Conservation (phyloP, 2,329 filamentous ascomycete species). For the Chrysosporium keratinophilum region DNA sequence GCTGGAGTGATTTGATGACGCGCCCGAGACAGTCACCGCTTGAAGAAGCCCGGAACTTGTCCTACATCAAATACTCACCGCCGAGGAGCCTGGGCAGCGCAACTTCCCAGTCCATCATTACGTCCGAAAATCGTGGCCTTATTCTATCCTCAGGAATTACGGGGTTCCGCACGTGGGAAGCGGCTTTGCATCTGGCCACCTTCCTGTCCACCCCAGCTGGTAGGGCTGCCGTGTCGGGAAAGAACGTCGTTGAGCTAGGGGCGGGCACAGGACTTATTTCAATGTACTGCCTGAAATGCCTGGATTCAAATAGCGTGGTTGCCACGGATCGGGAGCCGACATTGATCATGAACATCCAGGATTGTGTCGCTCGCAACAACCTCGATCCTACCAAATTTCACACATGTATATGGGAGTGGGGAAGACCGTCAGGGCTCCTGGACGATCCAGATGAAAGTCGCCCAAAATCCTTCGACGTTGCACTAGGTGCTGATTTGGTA, state of each 20-base stretch:
- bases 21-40: slow-evolving; percentile 54
- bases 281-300: slow-evolving; percentile 51
- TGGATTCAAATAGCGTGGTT: slow-evolving; percentile 45
- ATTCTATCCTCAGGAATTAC: slow-evolving; percentile 52
- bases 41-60: slow-evolving; percentile 57
- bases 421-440: slow-evolving; percentile 22
- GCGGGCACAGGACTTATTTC: slow-evolving; percentile 58
- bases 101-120: slow-evolving; percentile 24
- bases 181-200: slow-evolving; percentile 52
- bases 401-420: slow-evolving; percentile 37
- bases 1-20: slow-evolving; percentile 55
- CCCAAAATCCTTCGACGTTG: slow-evolving; percentile 24
- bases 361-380: slow-evolving; percentile 30
- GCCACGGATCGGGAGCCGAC: slow-evolving; percentile 52
- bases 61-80: slow-evolving; percentile 61
- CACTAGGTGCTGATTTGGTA: slow-evolving; percentile 36
- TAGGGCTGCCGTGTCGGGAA: slow-evolving; percentile 39
- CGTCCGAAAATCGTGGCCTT: slow-evolving; percentile 46
- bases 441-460: background rate
- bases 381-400: slow-evolving; percentile 20
- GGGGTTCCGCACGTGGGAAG: slow-evolving; percentile 61
- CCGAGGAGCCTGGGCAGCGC: slow-evolving; percentile 18
- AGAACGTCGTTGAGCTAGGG: slow-evolving; percentile 53
- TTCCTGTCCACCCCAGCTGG: slow-evolving; percentile 44
- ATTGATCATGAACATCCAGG: slow-evolving; percentile 32